These are phyloP conservation scores for Eruca vesicaria DNA, from an alignment of 441 rosid species.

Conservation along the genomic window DNA sequence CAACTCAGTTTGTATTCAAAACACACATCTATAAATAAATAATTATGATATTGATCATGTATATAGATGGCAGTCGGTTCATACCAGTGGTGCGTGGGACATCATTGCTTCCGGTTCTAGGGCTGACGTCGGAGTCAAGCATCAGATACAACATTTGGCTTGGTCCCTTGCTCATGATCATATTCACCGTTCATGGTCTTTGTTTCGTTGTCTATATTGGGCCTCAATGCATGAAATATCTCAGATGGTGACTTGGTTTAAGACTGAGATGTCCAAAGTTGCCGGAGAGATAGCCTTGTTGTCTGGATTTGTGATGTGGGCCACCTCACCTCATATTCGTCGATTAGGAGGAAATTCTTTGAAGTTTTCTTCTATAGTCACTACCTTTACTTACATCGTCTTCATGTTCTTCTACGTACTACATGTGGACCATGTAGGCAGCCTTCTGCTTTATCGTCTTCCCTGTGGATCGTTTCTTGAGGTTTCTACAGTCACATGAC, in stretches of 20 bases:
- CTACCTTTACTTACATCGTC: slow-evolving; percentile 57
- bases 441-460: slow-evolving; percentile 42
- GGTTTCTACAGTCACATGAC: slow-evolving; percentile 60
- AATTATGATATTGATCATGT: too few species aligned
- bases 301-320: slow-evolving; percentile 55
- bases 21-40: too few species aligned
- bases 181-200: slow-evolving; percentile 56
- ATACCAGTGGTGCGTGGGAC: slow-evolving; percentile 67
- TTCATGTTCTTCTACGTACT: slow-evolving; percentile 55
- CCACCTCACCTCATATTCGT: slow-evolving; percentile 45
- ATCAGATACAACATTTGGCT: slow-evolving; percentile 72
- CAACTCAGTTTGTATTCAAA: neutral
- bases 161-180: slow-evolving; percentile 53
- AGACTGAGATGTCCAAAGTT: slow-evolving; percentile 39
- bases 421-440: slow-evolving; percentile 70
- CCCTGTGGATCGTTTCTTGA: slow-evolving; percentile 65
- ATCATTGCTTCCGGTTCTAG: slow-evolving; percentile 50
- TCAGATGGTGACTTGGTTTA: slow-evolving; percentile 48
- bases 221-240: slow-evolving; percentile 35
- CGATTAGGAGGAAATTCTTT: slow-evolving; percentile 46
- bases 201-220: slow-evolving; percentile 46
- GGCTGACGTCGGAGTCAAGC: slow-evolving; percentile 62
- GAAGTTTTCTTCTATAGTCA: slow-evolving; percentile 64
- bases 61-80: slow-evolving; percentile 54
- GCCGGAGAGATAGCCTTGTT: slow-evolving; percentile 60